Evolutionary conservation across 805 yeast genomes (phyloP).

Genomic region (Debaryomyces castellii): DNA sequence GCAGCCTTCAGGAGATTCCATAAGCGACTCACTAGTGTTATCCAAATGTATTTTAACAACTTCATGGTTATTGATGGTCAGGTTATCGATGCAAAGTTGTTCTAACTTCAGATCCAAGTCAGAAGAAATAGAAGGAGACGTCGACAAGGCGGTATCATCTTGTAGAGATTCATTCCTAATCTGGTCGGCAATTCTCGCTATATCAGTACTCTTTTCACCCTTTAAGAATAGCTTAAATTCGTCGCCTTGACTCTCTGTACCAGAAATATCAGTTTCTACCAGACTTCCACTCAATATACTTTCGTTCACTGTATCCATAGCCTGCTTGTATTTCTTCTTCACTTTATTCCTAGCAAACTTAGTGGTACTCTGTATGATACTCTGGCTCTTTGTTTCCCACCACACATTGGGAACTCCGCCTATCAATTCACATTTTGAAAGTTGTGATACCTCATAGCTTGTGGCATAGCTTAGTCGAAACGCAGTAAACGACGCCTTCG

Average conservation of each 20-base stretch:
- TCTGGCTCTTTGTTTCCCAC: slow-evolving; percentile 39
- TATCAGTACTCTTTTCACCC: background rate
- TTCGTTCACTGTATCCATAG: slow-evolving; percentile 5
- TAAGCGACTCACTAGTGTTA: background rate
- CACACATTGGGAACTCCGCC: slow-evolving; percentile 63
- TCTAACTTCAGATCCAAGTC: background rate
- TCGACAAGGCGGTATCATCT: background rate
- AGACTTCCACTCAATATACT: slow-evolving; percentile 7
- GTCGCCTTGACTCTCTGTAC: slow-evolving; percentile 3
- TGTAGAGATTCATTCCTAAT: slow-evolving; percentile 2
- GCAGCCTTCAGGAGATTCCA: background rate
- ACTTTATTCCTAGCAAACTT: slow-evolving; percentile 11
- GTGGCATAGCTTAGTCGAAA: slow-evolving; percentile 55
- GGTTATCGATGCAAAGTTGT: background rate
- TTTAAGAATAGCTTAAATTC: slow-evolving; percentile 4
- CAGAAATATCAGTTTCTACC: background rate
- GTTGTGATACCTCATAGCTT: slow-evolving; percentile 46
- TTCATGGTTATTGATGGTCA: background rate
- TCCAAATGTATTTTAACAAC: background rate
- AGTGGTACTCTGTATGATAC: slow-evolving; percentile 17
- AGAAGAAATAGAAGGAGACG: background rate
- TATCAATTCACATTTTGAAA: slow-evolving; percentile 48
- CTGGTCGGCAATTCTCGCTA: slow-evolving; percentile 1
- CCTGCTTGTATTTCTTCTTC: slow-evolving; percentile 9
- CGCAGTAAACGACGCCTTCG: slow-evolving; percentile 59